Conservation (phyloP, 2,329 filamentous ascomycete species). For the Ascochyta lentis region DNA sequence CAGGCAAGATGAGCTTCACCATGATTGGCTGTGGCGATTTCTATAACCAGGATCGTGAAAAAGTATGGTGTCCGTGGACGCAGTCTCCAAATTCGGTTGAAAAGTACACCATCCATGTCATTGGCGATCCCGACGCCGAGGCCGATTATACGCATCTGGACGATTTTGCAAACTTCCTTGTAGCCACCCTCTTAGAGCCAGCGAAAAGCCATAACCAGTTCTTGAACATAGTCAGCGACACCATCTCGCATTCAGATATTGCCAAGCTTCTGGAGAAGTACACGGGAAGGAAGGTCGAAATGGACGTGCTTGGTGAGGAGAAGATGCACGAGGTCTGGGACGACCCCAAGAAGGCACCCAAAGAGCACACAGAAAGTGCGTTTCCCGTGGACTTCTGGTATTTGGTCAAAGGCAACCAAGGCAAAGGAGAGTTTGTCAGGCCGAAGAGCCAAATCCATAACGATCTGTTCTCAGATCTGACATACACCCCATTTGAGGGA, state of each 20-base stretch:
- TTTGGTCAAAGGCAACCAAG: constrained; percentile 14
- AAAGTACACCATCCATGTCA: constrained; percentile 29
- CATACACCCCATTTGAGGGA: background rate
- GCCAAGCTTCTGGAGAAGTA: constrained; percentile 1
- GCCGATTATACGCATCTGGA: constrained; percentile 34
- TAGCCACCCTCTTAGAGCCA: constrained; percentile 30
- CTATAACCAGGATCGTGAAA: constrained; percentile 39
- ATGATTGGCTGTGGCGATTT: constrained; percentile 43
- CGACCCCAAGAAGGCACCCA: background rate
- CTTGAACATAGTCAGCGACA: constrained; percentile 35
- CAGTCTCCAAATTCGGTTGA: constrained; percentile 18
- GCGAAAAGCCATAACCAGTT: constrained; percentile 27
- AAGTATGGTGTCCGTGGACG: constrained; percentile 36
- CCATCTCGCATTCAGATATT: constrained; percentile 30
- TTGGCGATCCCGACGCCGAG: constrained; percentile 30
- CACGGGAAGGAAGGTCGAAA: background rate
- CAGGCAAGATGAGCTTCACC: constrained; percentile 39
- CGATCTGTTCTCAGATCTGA: background rate
- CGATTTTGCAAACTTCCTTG: constrained; percentile 36
- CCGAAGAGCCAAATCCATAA: constrained; percentile 15
- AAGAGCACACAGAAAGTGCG: constrained; percentile 3
- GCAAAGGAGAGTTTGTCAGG: constrained; percentile 11
- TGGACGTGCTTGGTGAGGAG: constrained; percentile 1
- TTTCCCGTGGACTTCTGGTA: constrained; percentile 18
- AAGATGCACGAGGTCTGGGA: constrained; percentile 27